Percentiles rank a stretch among this genome's conserved stretches.
These are phyloP conservation scores for Dactylellina sp. DNA, from an alignment of 2,329 filamentous ascomycete species.

Conservation along the genomic window DNA sequence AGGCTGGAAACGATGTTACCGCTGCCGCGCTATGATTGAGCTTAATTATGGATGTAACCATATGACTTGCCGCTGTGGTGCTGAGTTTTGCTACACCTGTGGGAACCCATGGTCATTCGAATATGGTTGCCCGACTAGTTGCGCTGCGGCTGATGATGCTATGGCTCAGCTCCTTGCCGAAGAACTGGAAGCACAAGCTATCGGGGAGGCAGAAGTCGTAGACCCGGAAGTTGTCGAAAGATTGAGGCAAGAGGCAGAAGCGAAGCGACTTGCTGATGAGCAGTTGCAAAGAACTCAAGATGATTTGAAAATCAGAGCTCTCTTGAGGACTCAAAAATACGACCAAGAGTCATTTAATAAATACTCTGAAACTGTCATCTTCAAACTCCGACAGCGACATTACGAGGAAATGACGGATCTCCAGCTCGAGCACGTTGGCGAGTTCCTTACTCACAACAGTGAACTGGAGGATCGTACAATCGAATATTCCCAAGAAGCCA, in stretches of 20 bases:
- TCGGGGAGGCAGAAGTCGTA: slow-evolving; percentile 18
- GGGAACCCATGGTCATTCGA: slow-evolving; percentile 74
- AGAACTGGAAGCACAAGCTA: slow-evolving; percentile 30
- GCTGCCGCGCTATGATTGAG: slow-evolving; percentile 79
- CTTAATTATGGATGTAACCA: slow-evolving; percentile 86
- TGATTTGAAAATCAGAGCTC: slow-evolving; percentile 39
- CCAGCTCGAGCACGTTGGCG: slow-evolving; percentile 47
- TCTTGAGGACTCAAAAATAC: slow-evolving; percentile 36
- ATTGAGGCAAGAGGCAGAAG: slow-evolving; percentile 29
- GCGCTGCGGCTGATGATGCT: slow-evolving; percentile 33
- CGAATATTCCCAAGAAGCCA: slow-evolving; percentile 31
- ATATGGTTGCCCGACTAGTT: slow-evolving; percentile 49
- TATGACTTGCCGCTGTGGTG: slow-evolving; percentile 85
- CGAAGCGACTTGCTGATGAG: slow-evolving; percentile 14
- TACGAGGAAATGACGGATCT: slow-evolving; percentile 56
- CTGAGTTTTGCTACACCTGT: slow-evolving; percentile 89
- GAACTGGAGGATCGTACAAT: slow-evolving; percentile 47
- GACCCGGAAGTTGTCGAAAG: slow-evolving; percentile 20
- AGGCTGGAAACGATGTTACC: slow-evolving; percentile 81
- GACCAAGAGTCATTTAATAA: slow-evolving; percentile 41
- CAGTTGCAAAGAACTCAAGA: slow-evolving; percentile 32
- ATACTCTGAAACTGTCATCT: slow-evolving; percentile 31
- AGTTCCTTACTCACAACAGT: slow-evolving; percentile 47
- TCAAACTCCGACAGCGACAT: slow-evolving; percentile 48
- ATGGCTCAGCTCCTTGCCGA: slow-evolving; percentile 32